Evolutionary conservation across 257 asterid species (phyloP).

Genomic region (Penstemon eatonii): DNA sequence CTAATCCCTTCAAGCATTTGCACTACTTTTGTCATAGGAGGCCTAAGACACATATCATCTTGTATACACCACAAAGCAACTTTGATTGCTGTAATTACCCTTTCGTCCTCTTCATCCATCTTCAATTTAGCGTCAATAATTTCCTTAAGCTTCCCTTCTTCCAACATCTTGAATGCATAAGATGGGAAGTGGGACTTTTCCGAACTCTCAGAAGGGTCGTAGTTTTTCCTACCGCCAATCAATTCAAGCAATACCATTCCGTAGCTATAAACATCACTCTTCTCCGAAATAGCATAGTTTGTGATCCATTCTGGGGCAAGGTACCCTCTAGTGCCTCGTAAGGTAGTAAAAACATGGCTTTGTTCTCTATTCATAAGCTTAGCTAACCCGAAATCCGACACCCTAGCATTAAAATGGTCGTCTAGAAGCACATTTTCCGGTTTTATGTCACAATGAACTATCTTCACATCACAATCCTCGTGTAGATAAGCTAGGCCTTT

Average conservation of each 20-base stretch:
- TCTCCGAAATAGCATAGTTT: conserved; percentile 88
- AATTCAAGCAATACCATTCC: conserved; percentile 95
- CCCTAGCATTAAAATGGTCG: conserved; percentile 48
- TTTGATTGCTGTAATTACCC: conserved; percentile 58
- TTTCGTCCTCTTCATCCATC: conserved; percentile 62
- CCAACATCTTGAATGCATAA: conserved; percentile 81
- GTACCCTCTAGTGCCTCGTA: conserved; percentile 64
- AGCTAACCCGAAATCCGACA: conserved; percentile 62
- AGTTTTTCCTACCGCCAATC: conserved; percentile 82
- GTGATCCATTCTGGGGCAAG: conserved; percentile 98
- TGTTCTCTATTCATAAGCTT: conserved; percentile 63
- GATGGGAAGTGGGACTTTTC: conserved; percentile 85
- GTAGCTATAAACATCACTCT: conserved; percentile 87
- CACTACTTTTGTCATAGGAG: conserved; percentile 87
- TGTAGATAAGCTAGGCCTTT: conserved; percentile 64
- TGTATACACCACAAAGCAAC: conserved; percentile 98
- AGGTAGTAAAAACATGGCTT: conserved; percentile 55
- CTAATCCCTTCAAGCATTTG: conserved; percentile 94
- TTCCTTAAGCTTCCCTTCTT: conserved; percentile 77
- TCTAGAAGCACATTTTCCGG: conserved; percentile 65
- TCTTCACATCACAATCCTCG: conserved; percentile 60
- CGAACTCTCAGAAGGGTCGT: conserved; percentile 55
- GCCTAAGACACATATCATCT: conserved; percentile 80
- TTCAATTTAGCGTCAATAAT: conserved; percentile 58
- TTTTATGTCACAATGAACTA: conserved; percentile 60